Percentiles rank a stretch among this genome's conserved stretches.
Conservation (phyloP, 371 early-diverging fungal genomes). For the Gilbertella persicaria region DNA sequence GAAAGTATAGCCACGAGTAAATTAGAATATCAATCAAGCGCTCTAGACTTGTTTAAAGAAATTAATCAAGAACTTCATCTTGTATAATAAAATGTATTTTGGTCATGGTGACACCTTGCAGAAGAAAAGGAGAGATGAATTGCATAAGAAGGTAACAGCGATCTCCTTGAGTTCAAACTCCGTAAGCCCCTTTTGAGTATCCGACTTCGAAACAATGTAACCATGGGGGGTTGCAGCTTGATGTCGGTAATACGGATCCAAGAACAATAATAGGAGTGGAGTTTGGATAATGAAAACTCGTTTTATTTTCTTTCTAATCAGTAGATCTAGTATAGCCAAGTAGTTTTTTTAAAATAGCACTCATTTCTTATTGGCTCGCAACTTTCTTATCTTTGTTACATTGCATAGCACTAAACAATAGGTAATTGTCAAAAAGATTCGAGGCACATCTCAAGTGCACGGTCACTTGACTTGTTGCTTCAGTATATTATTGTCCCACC, state of each 20-base stretch:
- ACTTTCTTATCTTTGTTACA: no score
- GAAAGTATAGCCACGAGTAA: neutral
- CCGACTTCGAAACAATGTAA: neutral
- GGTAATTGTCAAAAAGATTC: neutral
- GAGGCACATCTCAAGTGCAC: slow-evolving; percentile 3
- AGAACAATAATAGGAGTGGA: neutral
- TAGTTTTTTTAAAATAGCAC: no score
- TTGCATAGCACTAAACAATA: neutral
- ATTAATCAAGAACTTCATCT: slow-evolving; percentile 38
- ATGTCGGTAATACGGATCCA: neutral
- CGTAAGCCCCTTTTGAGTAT: neutral
- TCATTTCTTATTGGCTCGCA: no score
- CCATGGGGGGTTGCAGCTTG: neutral
- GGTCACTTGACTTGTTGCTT: slow-evolving; percentile 1
- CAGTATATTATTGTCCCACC: slow-evolving; percentile 11
- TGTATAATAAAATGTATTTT: slow-evolving; percentile 4
- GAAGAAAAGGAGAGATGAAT: no score
- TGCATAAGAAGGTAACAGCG: no score
- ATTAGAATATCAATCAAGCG: slow-evolving; percentile 20
- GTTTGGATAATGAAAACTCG: slow-evolving; percentile 7
- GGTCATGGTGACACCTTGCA: neutral
- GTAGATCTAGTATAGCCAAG: neutral
- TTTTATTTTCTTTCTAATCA: neutral
- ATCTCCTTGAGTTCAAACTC: no score
- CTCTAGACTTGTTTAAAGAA: slow-evolving; percentile 36